phyloP scores from a whole-genome alignment of 2,329 filamentous ascomycete species.

The Verticillium isaacii region DNA sequence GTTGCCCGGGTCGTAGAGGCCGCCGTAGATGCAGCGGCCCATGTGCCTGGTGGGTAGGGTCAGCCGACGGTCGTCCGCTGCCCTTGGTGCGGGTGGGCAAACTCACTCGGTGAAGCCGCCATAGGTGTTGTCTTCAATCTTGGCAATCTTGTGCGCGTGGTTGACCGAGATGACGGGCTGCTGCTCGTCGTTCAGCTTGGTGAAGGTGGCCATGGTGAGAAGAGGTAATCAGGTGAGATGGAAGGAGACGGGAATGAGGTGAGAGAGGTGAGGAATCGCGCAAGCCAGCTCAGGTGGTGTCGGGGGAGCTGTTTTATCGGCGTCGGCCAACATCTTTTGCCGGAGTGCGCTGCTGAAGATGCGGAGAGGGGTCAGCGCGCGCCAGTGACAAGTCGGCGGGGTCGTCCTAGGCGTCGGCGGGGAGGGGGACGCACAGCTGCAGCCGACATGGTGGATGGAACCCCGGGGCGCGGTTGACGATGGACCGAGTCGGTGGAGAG shows the following conservation, averaged over 20 bases:
- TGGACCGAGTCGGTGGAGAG: background rate
- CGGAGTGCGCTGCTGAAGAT: background rate
- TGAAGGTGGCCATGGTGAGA: conserved; percentile 65
- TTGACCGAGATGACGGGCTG: conserved; percentile 62
- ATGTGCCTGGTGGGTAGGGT: conserved; percentile 58
- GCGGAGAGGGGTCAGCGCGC: background rate
- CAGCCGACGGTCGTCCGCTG: background rate
- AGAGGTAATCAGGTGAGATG: background rate
- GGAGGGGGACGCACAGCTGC: background rate
- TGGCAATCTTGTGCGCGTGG: conserved; percentile 59
- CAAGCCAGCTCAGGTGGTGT: background rate
- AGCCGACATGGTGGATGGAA: background rate
- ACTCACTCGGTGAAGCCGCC: conserved; percentile 78
- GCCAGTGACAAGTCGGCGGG: background rate
- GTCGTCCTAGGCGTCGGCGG: background rate
- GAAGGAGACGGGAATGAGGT: background rate
- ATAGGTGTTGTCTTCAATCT: conserved; percentile 78
- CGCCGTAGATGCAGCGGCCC: conserved; percentile 84
- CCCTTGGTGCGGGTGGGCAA: too few relatives aligned
- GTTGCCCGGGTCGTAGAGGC: conserved; percentile 75
- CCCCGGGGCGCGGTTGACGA: background rate
- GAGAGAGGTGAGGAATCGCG: background rate
- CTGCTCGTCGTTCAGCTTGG: conserved; percentile 57
- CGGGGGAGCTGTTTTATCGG: background rate
- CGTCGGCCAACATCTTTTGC: background rate